Base-by-base conservation (phyloP, 2,329 filamentous ascomycete genomes). In the Orbilia quercus region DNA sequence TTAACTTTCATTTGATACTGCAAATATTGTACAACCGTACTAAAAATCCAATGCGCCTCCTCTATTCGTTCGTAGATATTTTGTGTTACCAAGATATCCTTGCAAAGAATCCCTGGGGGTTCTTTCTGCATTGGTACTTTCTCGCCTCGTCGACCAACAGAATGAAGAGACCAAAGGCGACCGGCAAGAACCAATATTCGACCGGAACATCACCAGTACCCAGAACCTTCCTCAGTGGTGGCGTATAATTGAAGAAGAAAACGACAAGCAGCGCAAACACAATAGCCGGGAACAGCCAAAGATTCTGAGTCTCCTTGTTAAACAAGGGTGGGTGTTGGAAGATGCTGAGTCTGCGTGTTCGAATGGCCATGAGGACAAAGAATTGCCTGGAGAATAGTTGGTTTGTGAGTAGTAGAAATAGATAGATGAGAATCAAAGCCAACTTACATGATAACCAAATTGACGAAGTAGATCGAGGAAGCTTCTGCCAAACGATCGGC, bases 391-490 rank as follows among this genome's bases (percentile, higher is more conserved):
- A n/a, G 14, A 22, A 23, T 31, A 31, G 5, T 57, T 47, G 22
- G 25, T 2, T 23, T 0, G 5, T 31, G 28, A 9, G 5, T 78
- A 25, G 23, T 34, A 6, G 11, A 23, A 31, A 9, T 20, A 11
- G 51, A 14, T 20, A 16, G 18, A 3, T 6, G 20, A 44, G 45
- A 16, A 4, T 18, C 38, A 16, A 16, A 3, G 18, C 0, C n/a
- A 34, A 84, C 84, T 86, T 85, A 54, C 89, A 93, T 91, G 53
- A 93, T 88, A 1, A 94, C 90, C 20, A 94, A 82, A 70, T 89
- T 93, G 76, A 92, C 86, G 77, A 93, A 93, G 80, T 93, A 93
- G 71, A 94, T 88, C 14, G 88, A 90, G 38, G 86, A 89, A 0
- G 89, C 89, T 72, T 85, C 84, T 75, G 88, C 89, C 22, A 90